phyloP scores from a whole-genome alignment of 108 stramenopile genomes.

The Craspedostauros australis region DNA sequence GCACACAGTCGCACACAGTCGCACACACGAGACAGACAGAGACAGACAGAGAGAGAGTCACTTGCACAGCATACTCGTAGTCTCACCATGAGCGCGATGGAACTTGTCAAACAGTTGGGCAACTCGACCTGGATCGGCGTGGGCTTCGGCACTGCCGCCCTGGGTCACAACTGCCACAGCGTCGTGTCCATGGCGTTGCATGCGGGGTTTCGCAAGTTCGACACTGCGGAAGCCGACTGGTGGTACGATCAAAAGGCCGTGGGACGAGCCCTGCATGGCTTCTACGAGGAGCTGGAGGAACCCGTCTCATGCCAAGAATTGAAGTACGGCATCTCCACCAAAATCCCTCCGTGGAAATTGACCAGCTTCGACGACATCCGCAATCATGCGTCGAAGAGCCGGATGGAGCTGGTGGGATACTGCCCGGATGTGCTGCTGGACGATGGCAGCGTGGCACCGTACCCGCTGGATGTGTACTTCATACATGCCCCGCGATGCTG shows the following conservation, averaged over 20 bases:
- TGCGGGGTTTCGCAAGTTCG: conserved; percentile 43
- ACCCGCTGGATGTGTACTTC: conserved; percentile 42
- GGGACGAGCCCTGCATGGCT: conserved; percentile 24
- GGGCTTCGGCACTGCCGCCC: too few species aligned
- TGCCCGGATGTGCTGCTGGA: conserved; percentile 17
- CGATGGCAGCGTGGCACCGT: background rate
- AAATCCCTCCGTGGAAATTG: conserved; percentile 49
- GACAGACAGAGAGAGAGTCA: too few species aligned
- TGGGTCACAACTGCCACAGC: conserved; percentile 20
- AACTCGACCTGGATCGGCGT: too few species aligned
- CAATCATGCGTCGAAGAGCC: conserved; percentile 20
- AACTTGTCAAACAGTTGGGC: too few species aligned
- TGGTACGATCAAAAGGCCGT: conserved; percentile 42
- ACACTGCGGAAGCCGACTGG: conserved; percentile 48
- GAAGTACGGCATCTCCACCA: conserved; percentile 35
- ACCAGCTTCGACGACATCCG: conserved; percentile 36
- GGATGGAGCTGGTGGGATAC: conserved; percentile 35
- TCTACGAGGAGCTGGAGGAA: conserved; percentile 14
- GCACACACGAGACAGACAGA: too few species aligned
- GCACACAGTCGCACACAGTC: too few species aligned
- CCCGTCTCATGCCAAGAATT: too few species aligned
- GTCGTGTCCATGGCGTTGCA: conserved; percentile 35
- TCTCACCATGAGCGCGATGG: too few species aligned
- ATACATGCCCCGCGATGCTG: conserved; percentile 43
- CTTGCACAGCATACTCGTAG: too few species aligned